Conservation (phyloP, 495 filamentous ascomycete genomes). For the Neurospora sp. region DNA sequence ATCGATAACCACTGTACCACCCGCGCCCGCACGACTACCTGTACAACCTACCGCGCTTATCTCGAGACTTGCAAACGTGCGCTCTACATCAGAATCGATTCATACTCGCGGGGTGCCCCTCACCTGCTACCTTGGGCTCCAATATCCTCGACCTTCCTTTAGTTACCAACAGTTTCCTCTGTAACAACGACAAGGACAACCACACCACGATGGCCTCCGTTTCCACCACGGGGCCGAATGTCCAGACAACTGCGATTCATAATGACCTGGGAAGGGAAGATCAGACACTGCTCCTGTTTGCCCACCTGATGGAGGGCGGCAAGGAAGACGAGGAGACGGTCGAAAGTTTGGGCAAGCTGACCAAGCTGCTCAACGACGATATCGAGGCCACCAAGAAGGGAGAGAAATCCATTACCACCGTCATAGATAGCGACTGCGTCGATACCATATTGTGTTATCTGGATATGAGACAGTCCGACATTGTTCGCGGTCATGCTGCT, state of each 20-base stretch:
- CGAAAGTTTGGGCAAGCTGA: slow-evolving; percentile 34
- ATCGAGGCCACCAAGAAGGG: slow-evolving; percentile 22
- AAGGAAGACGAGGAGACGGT: slow-evolving; percentile 45
- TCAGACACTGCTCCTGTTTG: slow-evolving; percentile 41
- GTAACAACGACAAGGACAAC: background rate
- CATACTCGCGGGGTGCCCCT: background rate
- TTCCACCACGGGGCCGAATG: background rate
- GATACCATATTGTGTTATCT: slow-evolving; percentile 70
- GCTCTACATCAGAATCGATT: background rate
- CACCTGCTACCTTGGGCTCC: background rate
- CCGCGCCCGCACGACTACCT: background rate
- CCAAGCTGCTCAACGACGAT: slow-evolving; percentile 42
- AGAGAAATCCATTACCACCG: slow-evolving; percentile 41
- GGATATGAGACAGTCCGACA: slow-evolving; percentile 60
- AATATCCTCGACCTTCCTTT: background rate
- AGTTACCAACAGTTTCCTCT: background rate
- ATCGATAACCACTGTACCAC: background rate
- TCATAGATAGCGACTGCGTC: slow-evolving; percentile 68
- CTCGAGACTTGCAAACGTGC: background rate
- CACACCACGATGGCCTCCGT: background rate
- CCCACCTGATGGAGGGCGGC: slow-evolving; percentile 45
- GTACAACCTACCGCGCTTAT: background rate
- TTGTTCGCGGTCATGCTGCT: slow-evolving; percentile 62
- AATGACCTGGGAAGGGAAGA: slow-evolving; percentile 22
- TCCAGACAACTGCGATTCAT: slow-evolving; percentile 1